Evolutionary conservation across 78 protist species (phyloP).

Genomic region (Dictyostelium intermedium): DNA sequence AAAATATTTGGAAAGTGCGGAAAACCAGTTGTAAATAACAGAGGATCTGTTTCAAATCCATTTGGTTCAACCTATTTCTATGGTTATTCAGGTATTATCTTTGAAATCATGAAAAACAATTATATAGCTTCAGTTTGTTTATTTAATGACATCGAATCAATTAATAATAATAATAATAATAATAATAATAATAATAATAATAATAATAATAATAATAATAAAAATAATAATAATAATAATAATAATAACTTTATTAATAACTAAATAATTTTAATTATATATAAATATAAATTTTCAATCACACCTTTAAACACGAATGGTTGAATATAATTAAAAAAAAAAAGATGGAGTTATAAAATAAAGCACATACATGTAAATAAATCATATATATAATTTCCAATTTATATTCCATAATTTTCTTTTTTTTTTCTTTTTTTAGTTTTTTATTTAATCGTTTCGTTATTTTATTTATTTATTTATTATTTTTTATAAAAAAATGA

Average conservation of each 20-base stretch:
- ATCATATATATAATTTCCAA: no score
- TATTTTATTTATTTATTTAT: not conserved
- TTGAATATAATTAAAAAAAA: not conserved
- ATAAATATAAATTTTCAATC: not conserved
- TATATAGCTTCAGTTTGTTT: conserved; percentile 74
- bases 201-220: not conserved
- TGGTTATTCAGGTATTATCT: conserved; percentile 81
- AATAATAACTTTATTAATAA: not conserved
- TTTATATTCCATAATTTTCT: no score
- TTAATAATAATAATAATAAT: not conserved
- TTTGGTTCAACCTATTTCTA: conserved; percentile 84
- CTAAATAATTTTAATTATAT: not conserved
- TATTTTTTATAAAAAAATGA: not conserved
- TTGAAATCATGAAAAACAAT: conserved; percentile 78
- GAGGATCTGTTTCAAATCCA: conserved; percentile 82
- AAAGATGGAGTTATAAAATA: no score
- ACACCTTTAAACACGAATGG: not conserved
- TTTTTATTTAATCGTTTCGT: no score
- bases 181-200: not conserved
- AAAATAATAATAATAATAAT: not conserved
- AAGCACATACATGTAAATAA: no score
- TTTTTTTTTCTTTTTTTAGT: no score
- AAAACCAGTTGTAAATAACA: conserved; percentile 83
- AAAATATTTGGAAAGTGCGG: conserved; percentile 75
- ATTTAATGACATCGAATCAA: conserved; percentile 25